These are phyloP conservation scores for Chlorella sp. DNA, from an alignment of 139 green algal species.

Conservation along the genomic window DNA sequence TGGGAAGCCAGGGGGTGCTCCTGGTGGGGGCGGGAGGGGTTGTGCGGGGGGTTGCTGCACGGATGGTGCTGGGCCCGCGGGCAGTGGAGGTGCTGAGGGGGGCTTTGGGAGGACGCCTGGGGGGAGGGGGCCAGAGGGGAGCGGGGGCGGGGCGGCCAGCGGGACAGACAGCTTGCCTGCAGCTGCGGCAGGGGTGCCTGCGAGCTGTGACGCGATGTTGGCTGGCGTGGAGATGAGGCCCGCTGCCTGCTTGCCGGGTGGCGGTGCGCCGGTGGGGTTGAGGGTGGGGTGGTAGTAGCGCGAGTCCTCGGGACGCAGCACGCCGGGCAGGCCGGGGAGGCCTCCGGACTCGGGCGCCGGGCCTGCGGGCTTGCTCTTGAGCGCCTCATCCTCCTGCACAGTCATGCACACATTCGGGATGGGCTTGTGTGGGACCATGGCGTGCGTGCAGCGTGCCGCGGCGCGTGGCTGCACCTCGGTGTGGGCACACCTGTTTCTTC, in stretches of 20 bases:
- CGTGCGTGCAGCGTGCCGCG: too few species aligned
- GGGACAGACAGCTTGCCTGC: constrained; percentile 32
- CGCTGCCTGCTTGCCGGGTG: constrained; percentile 35
- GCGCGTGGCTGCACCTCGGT: too few species aligned
- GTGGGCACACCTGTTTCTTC: constrained; percentile 55
- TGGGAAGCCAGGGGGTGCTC: constrained; percentile 9
- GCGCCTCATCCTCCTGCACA: too few species aligned
- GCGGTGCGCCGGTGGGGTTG: constrained; percentile 57
- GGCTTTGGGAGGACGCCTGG: constrained; percentile 32
- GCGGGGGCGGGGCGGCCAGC: constrained; percentile 53
- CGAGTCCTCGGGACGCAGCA: constrained; percentile 40
- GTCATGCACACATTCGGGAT: background rate
- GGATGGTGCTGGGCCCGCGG: background rate
- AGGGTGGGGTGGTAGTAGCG: constrained; percentile 69
- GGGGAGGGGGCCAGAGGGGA: constrained; percentile 50
- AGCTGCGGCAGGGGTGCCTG: background rate
- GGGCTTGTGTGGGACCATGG: background rate
- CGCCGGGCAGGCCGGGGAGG: too few species aligned
- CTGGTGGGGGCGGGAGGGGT: constrained; percentile 8
- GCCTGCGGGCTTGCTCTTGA: background rate
- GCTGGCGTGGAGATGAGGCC: constrained; percentile 7
- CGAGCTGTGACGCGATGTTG: background rate
- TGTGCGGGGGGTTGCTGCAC: constrained; percentile 7
- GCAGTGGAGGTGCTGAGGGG: constrained; percentile 33
- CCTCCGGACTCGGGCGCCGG: too few species aligned